Evolutionary conservation across 2,329 filamentous ascomycete species (phyloP).

Genomic region (Cercospora sesami): DNA sequence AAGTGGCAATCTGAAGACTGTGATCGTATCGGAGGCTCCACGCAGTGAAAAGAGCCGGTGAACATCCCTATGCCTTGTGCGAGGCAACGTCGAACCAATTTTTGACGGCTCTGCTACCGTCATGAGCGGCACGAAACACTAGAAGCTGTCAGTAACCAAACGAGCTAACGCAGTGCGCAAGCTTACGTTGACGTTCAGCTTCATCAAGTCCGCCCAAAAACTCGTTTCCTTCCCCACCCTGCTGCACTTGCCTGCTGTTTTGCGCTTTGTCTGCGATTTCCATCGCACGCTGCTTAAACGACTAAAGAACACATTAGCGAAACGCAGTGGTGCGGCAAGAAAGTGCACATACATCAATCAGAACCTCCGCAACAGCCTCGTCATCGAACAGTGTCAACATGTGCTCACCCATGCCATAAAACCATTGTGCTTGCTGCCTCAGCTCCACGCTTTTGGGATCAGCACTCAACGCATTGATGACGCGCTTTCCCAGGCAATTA

Average conservation of each 20-base stretch:
- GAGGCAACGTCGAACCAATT: slow-evolving; percentile 40
- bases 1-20: not conserved
- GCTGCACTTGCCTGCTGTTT: slow-evolving; percentile 61
- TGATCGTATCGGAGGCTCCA: not conserved
- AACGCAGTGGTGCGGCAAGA: not conserved
- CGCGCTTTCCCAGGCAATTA: slow-evolving; percentile 70
- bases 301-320: slow-evolving; percentile 46
- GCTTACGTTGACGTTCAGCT: slow-evolving; percentile 65
- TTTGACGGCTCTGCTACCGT: slow-evolving; percentile 49
- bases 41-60: not conserved
- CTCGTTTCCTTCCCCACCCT: slow-evolving; percentile 55
- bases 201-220: slow-evolving; percentile 88
- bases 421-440: slow-evolving; percentile 78
- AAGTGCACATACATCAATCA: slow-evolving; percentile 44
- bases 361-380: slow-evolving; percentile 69
- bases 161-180: not conserved
- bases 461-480: slow-evolving; percentile 86
- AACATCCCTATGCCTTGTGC: not conserved
- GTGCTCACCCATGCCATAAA: slow-evolving; percentile 80
- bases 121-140: slow-evolving; percentile 53
- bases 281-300: slow-evolving; percentile 76
- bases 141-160: not conserved
- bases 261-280: slow-evolving; percentile 87
- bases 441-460: slow-evolving; percentile 84
- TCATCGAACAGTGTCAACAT: slow-evolving; percentile 92